Base-by-base conservation (phyloP, 768 basidiomycete species). In the Mrakia gelida region DNA sequence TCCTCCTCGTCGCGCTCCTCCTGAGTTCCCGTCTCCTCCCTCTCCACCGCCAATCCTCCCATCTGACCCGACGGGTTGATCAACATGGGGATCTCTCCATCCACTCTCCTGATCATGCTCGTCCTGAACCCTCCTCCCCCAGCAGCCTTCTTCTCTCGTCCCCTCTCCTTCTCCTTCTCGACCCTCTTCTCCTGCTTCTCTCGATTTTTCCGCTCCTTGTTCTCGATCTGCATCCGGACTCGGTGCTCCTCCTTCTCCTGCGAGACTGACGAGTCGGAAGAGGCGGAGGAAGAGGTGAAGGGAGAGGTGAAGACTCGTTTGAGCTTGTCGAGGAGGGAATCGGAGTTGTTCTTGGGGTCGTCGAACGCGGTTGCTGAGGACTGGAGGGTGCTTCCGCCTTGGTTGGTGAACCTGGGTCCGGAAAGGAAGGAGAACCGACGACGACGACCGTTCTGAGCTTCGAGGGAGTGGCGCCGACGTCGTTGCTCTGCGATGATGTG, bases 211-310 rank as follows among this genome's bases (percentile, higher is more conserved):
- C 74, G 45, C 61, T 79, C 79, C 52, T 73, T 49, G 68, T 74
- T 30, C 21, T 92, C 85, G 15, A 84, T 84, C 85, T 92, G 90
- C 82, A 92, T 91, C 34, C 67, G 41, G 9, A 26, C 21, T 16
- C 67, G 67, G 21, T 41, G 16, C 23, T 70, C 67, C 23, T 70
- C 67, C 81, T 92, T 82, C 82, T 92, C 89, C 77, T 11, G 91
- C 89, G 72, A 88, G 87, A 62, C 92, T 86, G 67, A 70, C 3
- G 67, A 73, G 54, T 61, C 28, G n/a, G 73, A 59, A 2, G 73
- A 73, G 73, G 49, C 73, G 8, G 67, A 41, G 41, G 41, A 43
- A 21, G 23, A 10, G 26, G 67, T 23, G 67, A 70, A 41, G 41
- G 41, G n/a, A 13, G 41, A 41, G 26, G 67, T 21, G 67, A 70